Evolutionary conservation across 495 filamentous ascomycete genomes (phyloP).

Genomic region (Hyaloscypha variabilis): DNA sequence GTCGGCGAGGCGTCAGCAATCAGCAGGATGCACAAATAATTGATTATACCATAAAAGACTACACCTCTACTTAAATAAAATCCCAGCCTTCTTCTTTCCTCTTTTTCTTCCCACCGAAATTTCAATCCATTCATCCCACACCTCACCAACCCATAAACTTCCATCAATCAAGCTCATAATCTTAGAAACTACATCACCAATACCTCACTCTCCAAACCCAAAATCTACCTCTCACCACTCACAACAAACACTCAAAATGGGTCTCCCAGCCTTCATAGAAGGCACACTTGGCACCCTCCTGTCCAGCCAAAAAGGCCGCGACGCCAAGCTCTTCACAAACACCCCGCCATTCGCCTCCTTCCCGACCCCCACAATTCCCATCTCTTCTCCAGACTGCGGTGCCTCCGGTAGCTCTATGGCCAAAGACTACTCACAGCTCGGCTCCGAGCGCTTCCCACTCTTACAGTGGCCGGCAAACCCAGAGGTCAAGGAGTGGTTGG

Average conservation of each 20-base stretch:
- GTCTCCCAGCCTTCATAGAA: conserved; percentile 32
- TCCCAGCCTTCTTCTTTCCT: too few species aligned
- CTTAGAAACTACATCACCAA: too few species aligned
- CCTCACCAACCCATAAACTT: too few species aligned
- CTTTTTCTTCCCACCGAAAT: too few species aligned
- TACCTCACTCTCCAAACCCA: too few species aligned
- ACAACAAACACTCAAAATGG: conserved; percentile 7
- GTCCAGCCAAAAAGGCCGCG: conserved; percentile 42
- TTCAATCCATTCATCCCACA: too few species aligned
- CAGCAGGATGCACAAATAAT: too few species aligned
- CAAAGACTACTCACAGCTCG: conserved; percentile 45
- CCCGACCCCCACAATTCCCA: conserved; percentile 43
- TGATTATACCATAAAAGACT: too few species aligned
- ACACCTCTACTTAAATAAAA: too few species aligned
- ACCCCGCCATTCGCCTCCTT: conserved; percentile 43
- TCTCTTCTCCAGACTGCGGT: conserved; percentile 49
- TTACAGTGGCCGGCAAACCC: conserved; percentile 41
- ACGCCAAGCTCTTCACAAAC: conserved; percentile 50
- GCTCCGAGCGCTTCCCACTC: conserved; percentile 44
- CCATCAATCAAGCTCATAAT: too few species aligned
- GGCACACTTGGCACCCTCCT: conserved; percentile 41
- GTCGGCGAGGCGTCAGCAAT: too few species aligned
- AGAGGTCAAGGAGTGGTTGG: conserved; percentile 46
- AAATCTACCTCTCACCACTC: too few species aligned
- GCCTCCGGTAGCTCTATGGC: conserved; percentile 42